phyloP scores from a whole-genome alignment of 495 filamentous ascomycete species.

The Friedmanniomyces endolithicus region DNA sequence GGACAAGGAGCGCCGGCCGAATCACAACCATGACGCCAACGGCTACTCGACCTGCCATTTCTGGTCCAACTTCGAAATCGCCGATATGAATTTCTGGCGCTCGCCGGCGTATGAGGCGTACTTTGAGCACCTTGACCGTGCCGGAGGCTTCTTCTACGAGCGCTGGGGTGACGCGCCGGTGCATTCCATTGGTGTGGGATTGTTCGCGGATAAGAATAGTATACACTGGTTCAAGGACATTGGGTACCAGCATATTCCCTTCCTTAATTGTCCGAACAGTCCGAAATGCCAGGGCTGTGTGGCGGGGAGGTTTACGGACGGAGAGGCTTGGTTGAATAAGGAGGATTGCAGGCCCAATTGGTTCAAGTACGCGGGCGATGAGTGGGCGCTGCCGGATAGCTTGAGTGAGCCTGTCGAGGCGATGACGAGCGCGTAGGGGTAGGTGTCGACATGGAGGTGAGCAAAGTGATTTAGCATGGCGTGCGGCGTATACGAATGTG shows the following conservation, averaged over 20 bases:
- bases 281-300: constrained; percentile 86
- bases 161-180: constrained; percentile 98
- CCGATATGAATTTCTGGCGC: constrained; percentile 88
- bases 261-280: constrained; percentile 95
- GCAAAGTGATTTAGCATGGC: neutral
- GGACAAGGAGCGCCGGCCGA: constrained; percentile 62
- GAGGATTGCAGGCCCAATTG: constrained; percentile 95
- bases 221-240: constrained; percentile 99
- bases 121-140: constrained; percentile 87
- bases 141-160: constrained; percentile 98
- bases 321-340: constrained; percentile 65
- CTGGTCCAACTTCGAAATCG: constrained; percentile 99
- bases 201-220: constrained; percentile 82
- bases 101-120: constrained; percentile 85
- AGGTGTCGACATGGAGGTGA: neutral
- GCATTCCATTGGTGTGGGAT: constrained; percentile 83
- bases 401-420: neutral
- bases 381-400: constrained; percentile 33
- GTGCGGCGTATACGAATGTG: neutral
- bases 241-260: constrained; percentile 96
- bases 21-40: constrained; percentile 65
- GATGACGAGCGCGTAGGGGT: neutral
- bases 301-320: constrained; percentile 75
- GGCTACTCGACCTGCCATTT: constrained; percentile 99
- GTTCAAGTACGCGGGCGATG: constrained; percentile 86